These are phyloP conservation scores for Ophiostoma quercus DNA, from an alignment of 2,329 filamentous ascomycete genomes.

Conservation along the genomic window DNA sequence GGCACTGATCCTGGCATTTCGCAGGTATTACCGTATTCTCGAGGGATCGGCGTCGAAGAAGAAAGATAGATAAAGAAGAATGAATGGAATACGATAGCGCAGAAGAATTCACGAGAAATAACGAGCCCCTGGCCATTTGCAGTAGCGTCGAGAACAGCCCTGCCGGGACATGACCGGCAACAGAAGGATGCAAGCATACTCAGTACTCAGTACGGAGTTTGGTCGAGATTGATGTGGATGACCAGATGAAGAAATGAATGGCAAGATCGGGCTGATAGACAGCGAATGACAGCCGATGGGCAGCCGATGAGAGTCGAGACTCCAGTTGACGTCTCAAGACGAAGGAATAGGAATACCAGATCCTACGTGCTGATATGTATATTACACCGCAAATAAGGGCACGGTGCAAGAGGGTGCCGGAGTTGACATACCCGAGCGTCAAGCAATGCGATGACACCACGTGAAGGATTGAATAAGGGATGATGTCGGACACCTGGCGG, in stretches of 20 bases:
- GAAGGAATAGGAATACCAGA: constrained; percentile 1
- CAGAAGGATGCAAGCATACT: background rate
- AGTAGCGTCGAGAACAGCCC: constrained; percentile 16
- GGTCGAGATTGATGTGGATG: background rate
- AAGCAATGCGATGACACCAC: background rate
- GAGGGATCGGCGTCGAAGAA: constrained; percentile 17
- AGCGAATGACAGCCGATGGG: background rate
- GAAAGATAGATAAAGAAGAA: background rate
- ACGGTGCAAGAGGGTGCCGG: background rate
- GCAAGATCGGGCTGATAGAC: background rate
- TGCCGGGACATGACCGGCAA: constrained; percentile 3
- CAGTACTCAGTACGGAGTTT: background rate
- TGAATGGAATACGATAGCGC: background rate
- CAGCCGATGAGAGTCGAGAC: constrained; percentile 6
- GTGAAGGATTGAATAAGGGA: background rate
- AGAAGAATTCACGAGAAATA: background rate
- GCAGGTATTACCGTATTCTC: constrained; percentile 21
- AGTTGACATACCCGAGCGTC: background rate
- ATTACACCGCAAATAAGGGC: too few relatives aligned
- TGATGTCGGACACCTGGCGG: background rate
- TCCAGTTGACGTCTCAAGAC: background rate
- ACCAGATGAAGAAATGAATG: background rate
- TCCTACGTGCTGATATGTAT: background rate
- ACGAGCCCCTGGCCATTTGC: constrained; percentile 15
- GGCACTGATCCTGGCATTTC: constrained; percentile 21